Conservation (phyloP, 495 filamentous ascomycete species). For the Penicillium pancosmium region DNA sequence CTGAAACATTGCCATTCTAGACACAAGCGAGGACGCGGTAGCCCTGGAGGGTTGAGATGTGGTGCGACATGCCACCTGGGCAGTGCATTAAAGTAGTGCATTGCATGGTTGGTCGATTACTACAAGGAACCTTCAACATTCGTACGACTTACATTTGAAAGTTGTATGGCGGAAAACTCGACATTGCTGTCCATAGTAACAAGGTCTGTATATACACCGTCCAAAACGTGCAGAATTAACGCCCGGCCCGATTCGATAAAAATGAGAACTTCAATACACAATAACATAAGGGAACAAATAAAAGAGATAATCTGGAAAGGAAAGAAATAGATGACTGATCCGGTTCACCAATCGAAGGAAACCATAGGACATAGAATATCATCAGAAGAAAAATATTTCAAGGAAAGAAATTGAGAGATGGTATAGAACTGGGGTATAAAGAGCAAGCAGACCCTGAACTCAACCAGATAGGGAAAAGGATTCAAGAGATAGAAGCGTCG, state of each 20-base stretch:
- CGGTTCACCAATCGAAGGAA: neutral
- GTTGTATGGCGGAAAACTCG: neutral
- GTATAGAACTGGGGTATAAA: constrained; percentile 31
- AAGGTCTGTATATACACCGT: constrained; percentile 27
- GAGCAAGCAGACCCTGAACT: constrained; percentile 20
- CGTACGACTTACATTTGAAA: neutral
- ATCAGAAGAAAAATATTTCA: constrained; percentile 1
- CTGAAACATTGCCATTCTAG: neutral
- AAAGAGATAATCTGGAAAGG: neutral
- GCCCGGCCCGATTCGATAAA: constrained; percentile 12
- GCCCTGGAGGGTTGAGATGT: too few relatives aligned
- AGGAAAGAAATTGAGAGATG: constrained; percentile 10
- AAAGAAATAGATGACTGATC: neutral
- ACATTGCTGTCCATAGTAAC: constrained; percentile 22
- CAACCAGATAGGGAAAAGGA: constrained; percentile 16
- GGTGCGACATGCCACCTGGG: too few relatives aligned
- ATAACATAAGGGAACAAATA: constrained; percentile 4
- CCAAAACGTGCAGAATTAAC: constrained; percentile 15
- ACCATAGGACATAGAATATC: constrained; percentile 4
- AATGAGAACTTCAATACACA: constrained; percentile 1
- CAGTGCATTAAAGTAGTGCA: too few relatives aligned
- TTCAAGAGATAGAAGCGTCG: constrained; percentile 3
- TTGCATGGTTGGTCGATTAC: neutral
- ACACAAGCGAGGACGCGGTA: neutral
- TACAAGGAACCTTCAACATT: neutral